Base-by-base conservation (phyloP, 148 eudicot genomes). In the Silene conica region DNA sequence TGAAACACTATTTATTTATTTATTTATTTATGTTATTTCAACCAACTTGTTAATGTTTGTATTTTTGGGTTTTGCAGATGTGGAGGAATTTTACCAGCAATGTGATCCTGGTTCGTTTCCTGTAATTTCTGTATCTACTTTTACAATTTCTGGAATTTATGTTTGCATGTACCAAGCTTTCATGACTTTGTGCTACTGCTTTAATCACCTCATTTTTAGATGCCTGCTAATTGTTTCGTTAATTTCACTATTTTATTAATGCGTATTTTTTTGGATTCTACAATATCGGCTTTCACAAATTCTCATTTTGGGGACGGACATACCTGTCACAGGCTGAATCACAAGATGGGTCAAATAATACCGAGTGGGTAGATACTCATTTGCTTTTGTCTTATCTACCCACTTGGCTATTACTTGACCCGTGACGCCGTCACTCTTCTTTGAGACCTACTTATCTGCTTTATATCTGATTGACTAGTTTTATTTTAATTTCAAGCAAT, bases 21-120 rank as follows among this genome's bases (percentile, higher is more conserved):
- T 8, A 9, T 56, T 38, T 38, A 38, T 73, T 43, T 8, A 9
- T 56, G 14, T 31, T 45, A 28, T 46, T 6, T 46, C 4, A 9
- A 2, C 4, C 6, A 21, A 13, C 6, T 41, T 5, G 2, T 78
- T 2, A 34, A 14, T 41, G 31, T 25, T 59, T 14, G 28, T 15
- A 3, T 13, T 68, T 59, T 45, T 31, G 34, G 67, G 8, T 73
- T 69, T 52, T 69, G 81, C 84, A 83, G 88, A 85, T 72, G 84
- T 81, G 57, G 80, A 81, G 72, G 84, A 81, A 41, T 85, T 85
- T 64, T 83, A 67, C 69, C 86, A 81, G 80, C 86, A 81, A 73
- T 85, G 88, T 74, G 84, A 85, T 79, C 88, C 88, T 34, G 86
- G 86, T 81, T 68, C 56, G 82, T 62, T 71, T 79, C 16, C 46